Evolutionary conservation across 768 basidiomycete genomes (phyloP).

Genomic region (Tricholomella constricta): DNA sequence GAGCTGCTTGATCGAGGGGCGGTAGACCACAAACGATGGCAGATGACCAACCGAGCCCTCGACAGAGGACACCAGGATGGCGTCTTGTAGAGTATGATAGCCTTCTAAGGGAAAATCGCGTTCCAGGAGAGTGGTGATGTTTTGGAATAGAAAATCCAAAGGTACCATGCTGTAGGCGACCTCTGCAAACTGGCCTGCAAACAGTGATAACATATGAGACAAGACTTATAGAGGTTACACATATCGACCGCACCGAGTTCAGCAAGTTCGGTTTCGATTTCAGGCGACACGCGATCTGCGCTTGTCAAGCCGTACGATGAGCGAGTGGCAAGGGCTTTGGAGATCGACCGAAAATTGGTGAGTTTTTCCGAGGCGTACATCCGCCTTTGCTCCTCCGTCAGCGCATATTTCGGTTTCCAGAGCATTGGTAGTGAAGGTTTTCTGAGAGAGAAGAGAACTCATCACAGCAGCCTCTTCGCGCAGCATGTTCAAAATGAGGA

Average conservation of each 20-base stretch:
- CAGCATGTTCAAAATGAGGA: too few species aligned
- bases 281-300: conserved; percentile 39
- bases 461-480: too few species aligned
- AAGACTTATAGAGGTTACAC: conserved; percentile 10
- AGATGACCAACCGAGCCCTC: conserved; percentile 44
- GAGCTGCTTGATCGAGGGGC: conserved; percentile 45
- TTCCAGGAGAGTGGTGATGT: conserved; percentile 38
- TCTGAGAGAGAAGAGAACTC: too few species aligned
- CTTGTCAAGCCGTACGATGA: conserved; percentile 45
- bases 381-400: conserved; percentile 43
- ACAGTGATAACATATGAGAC: not conserved
- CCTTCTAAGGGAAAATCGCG: conserved; percentile 53
- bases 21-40: conserved; percentile 49
- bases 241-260: conserved; percentile 48
- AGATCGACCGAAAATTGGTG: conserved; percentile 58
- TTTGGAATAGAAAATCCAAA: conserved; percentile 43
- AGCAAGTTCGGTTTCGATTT: conserved; percentile 41
- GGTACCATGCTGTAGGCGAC: conserved; percentile 47
- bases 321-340: conserved; percentile 46
- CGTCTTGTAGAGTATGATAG: conserved; percentile 39
- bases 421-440: not conserved
- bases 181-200: conserved; percentile 57
- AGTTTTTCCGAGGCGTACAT: conserved; percentile 56
- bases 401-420: conserved; percentile 8
- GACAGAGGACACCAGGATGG: conserved; percentile 39